phyloP scores from a whole-genome alignment of 306 rosid species.

The Vachellia pachyceras region DNA sequence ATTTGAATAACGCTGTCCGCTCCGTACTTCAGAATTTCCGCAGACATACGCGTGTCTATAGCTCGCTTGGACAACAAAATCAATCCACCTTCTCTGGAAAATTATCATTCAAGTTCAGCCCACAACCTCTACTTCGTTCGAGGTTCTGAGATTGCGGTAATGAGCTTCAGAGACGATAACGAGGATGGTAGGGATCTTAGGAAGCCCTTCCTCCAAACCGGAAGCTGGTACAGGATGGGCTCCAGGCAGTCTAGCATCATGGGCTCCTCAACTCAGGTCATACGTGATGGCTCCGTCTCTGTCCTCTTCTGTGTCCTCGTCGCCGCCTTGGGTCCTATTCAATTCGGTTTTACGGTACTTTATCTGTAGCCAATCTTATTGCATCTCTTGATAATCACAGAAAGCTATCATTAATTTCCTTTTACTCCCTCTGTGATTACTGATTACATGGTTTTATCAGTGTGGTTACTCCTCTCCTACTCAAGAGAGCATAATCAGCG shows the following conservation, averaged over 20 bases:
- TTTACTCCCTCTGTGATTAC: background rate
- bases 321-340: constrained; percentile 87
- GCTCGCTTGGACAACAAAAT: background rate
- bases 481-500: constrained; percentile 60
- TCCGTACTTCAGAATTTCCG: background rate
- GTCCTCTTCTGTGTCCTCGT: constrained; percentile 83
- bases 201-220: constrained; percentile 84
- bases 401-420: background rate
- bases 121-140: background rate
- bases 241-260: constrained; percentile 71
- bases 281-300: constrained; percentile 77
- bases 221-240: constrained; percentile 89
- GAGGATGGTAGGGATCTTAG: constrained; percentile 66
- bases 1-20: background rate
- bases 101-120: background rate
- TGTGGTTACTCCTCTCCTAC: constrained; percentile 91
- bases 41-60: background rate
- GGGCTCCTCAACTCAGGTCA: constrained; percentile 59
- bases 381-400: background rate
- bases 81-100: background rate
- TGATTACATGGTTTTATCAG: constrained; percentile 33
- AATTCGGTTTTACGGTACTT: constrained; percentile 80
- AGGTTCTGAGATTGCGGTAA: background rate
- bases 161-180: constrained; percentile 72
- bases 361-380: background rate